phyloP scores from a whole-genome alignment of 2,329 filamentous ascomycete genomes.

The Penicillium occitanis region DNA sequence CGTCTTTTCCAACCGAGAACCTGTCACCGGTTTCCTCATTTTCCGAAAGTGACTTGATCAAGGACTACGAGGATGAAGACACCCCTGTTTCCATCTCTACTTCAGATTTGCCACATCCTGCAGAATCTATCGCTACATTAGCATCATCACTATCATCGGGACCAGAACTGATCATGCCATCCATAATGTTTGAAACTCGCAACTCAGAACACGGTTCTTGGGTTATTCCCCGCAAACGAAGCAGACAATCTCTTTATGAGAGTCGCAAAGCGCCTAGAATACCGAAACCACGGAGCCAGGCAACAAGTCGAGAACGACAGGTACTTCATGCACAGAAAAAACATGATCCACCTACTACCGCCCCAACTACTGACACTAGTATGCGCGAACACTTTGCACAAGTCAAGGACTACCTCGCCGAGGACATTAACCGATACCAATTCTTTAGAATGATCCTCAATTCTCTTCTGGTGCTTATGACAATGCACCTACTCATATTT shows the following conservation, averaged over 20 bases:
- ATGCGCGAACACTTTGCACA: neutral
- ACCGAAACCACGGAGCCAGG: slow-evolving; percentile 7
- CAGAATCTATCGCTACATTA: slow-evolving; percentile 28
- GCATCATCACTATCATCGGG: slow-evolving; percentile 33
- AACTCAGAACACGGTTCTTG: slow-evolving; percentile 18
- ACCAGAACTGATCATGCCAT: slow-evolving; percentile 43
- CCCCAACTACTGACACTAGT: neutral
- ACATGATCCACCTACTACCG: neutral
- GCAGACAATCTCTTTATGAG: slow-evolving; percentile 16
- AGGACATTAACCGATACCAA: slow-evolving; percentile 3
- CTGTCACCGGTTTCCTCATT: slow-evolving; percentile 17
- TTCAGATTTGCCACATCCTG: slow-evolving; percentile 18
- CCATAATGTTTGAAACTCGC: slow-evolving; percentile 36
- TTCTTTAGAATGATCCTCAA: slow-evolving; percentile 16
- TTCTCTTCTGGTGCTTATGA: slow-evolving; percentile 15
- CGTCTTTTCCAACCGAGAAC: neutral
- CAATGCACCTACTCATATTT: slow-evolving; percentile 19
- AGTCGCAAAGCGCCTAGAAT: slow-evolving; percentile 19
- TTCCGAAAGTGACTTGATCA: slow-evolving; percentile 17
- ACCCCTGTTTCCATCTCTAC: neutral
- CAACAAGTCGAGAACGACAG: neutral
- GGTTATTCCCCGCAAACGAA: slow-evolving; percentile 20
- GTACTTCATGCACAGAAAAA: neutral
- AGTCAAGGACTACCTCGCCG: slow-evolving; percentile 3
- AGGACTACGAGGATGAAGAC: slow-evolving; percentile 19